Conservation (phyloP, 2,329 filamentous ascomycete species). For the Stachybotrys chlorohalonatus region DNA sequence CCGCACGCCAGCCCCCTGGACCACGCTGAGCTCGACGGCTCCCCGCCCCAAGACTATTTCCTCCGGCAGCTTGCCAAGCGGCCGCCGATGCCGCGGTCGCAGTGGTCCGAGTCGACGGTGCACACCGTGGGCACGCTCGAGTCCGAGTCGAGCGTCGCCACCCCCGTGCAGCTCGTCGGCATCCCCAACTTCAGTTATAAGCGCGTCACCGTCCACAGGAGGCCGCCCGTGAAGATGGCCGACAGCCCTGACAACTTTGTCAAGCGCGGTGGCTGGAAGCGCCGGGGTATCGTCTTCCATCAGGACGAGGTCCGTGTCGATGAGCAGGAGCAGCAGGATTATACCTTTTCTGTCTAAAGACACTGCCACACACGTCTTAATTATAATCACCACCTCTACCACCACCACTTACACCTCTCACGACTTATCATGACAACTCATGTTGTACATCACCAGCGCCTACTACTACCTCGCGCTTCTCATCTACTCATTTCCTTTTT, state of each 20-base stretch:
- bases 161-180: slow-evolving; percentile 12
- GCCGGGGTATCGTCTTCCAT: slow-evolving; percentile 31
- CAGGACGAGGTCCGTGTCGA: slow-evolving; percentile 14
- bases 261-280: slow-evolving; percentile 34
- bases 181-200: slow-evolving; percentile 27
- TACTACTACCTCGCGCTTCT: background rate
- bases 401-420: background rate
- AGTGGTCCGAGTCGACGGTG: slow-evolving; percentile 35
- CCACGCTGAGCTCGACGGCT: slow-evolving; percentile 10
- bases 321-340: background rate
- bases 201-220: slow-evolving; percentile 16
- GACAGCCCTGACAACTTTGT: slow-evolving; percentile 31
- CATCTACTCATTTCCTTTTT: background rate
- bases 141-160: background rate
- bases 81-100: slow-evolving; percentile 24
- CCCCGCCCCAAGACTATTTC: slow-evolving; percentile 24
- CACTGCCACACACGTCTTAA: background rate
- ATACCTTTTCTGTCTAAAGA: background rate
- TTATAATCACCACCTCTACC: background rate
- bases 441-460: background rate
- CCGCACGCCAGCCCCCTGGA: slow-evolving; percentile 16
- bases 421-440: background rate
- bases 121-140: slow-evolving; percentile 13
- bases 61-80: slow-evolving; percentile 16
- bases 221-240: slow-evolving; percentile 27